Base-by-base conservation (phyloP, 1,139 yeast species). In the Blastobotrys ciferrii region DNA sequence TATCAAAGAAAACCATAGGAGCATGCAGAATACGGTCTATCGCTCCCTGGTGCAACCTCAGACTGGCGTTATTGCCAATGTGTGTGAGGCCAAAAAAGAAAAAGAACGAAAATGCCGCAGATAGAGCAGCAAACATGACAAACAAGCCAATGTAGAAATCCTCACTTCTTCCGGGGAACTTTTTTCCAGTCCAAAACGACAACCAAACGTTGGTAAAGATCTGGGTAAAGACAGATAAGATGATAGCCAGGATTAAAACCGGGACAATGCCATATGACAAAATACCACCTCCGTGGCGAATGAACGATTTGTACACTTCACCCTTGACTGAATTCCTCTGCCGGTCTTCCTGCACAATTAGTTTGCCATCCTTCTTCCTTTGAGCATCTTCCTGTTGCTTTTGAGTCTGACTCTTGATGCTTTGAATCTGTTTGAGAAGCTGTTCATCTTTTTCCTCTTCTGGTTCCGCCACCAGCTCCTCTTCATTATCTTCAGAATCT, bases 181-280 rank as follows among this genome's bases (percentile, higher is more conserved):
- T 81, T 46, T 72, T 47, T 17, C 75, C 77, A 2, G 85, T 75
- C 97, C 97, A 89, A 65, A 79, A 89, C 0, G 96, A 83, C 53
- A 89, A 72, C 95, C 96, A 89, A 17, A 84, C 82, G 58, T 84
- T 85, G 32, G 86, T 75, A 62, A 87, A 85, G 36, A 86, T 66
- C 46, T 73, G 76, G 53, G 76, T 72, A 61, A 86, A 87, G 0
- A 88, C 77, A 3, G 81, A 65, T 4, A 82, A 57, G 1, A 76
- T 69, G 4, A 69, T 56, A 2, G 66, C 57, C 6, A 75, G 56
- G 1, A 69, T 53, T 1, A 76, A 18, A 1, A 74, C 14, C 4
- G 81, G 78, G 11, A 79, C 57, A 3, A 77, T 65, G 4, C 70
- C 53, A 18, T 62, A 60, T 7, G 68, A 72, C 32, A 77, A 57